Percentiles rank a stretch among this genome's conserved stretches.
These are phyloP conservation scores for Cutaneotrichosporon mucoides DNA, from an alignment of 1,284 basidiomycete species.

Conservation along the genomic window DNA sequence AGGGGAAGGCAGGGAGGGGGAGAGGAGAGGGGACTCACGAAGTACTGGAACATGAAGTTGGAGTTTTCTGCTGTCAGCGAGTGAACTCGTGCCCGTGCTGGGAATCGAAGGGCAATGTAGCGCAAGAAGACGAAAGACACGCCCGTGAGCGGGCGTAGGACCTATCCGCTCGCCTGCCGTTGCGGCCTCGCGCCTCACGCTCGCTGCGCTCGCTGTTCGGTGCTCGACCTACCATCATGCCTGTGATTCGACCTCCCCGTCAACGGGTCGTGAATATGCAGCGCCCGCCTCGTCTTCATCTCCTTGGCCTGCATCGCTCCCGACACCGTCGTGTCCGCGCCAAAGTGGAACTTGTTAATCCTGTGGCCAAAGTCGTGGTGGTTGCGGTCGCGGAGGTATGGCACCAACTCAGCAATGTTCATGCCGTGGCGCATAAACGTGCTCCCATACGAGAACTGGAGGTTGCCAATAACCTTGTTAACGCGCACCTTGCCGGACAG, in stretches of 20 bases:
- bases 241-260: slow-evolving; percentile 61
- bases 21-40: slow-evolving; percentile 17
- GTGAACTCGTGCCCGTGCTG: no score
- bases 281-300: slow-evolving; percentile 61
- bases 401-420: slow-evolving; percentile 83
- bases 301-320: slow-evolving; percentile 53
- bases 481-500: slow-evolving; percentile 84
- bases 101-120: no score
- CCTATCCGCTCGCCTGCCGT: no score
- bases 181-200: no score
- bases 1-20: no score
- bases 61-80: slow-evolving; percentile 7
- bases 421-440: slow-evolving; percentile 85
- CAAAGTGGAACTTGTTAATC: slow-evolving; percentile 77
- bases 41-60: slow-evolving; percentile 20
- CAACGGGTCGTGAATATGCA: slow-evolving; percentile 80
- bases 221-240: slow-evolving; percentile 53
- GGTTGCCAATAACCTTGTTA: slow-evolving; percentile 86
- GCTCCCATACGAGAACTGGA: slow-evolving; percentile 76
- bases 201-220: no score
- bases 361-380: slow-evolving; percentile 92
- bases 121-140: background rate
- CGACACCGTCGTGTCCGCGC: slow-evolving; percentile 58
- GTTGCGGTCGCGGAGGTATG: slow-evolving; percentile 81
- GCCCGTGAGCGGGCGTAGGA: background rate